These are phyloP conservation scores for Exobasidium cylindrosporum DNA, from an alignment of 1,284 basidiomycete species.

Conservation along the genomic window DNA sequence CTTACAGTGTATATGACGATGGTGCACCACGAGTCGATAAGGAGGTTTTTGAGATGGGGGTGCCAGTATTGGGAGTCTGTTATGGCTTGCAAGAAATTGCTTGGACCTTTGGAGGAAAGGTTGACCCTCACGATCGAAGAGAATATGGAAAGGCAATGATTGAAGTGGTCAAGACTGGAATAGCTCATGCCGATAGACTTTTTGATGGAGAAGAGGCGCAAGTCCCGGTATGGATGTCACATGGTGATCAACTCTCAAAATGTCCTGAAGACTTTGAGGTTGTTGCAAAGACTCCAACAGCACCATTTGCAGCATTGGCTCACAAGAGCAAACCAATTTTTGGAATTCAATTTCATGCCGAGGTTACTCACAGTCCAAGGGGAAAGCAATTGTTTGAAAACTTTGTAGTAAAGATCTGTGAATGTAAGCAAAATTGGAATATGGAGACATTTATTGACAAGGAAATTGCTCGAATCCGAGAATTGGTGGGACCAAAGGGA, in stretches of 20 bases:
- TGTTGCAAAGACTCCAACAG: constrained; percentile 80
- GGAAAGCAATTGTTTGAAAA: constrained; percentile 87
- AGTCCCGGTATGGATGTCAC: constrained; percentile 97
- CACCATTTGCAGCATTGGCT: constrained; percentile 89
- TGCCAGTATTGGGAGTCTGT: constrained; percentile 94
- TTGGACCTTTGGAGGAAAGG: constrained; percentile 80
- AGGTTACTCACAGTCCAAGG: constrained; percentile 89
- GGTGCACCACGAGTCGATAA: constrained; percentile 93
- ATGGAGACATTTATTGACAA: constrained; percentile 99
- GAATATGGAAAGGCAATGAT: constrained; percentile 93
- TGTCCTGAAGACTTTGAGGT: constrained; percentile 81
- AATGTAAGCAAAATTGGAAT: constrained; percentile 81
- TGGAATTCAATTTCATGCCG: constrained; percentile 98
- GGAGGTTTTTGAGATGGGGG: constrained; percentile 82
- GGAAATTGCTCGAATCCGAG: constrained; percentile 88
- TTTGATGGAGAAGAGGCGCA: constrained; percentile 80
- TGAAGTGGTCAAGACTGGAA: constrained; percentile 69
- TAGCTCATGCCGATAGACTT: constrained; percentile 65
- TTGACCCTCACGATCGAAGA: constrained; percentile 82
- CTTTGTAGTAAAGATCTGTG: constrained; percentile 80
- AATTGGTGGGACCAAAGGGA: constrained; percentile 90
- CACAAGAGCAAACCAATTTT: constrained; percentile 87
- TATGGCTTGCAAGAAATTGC: constrained; percentile 99
- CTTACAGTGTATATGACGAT: constrained; percentile 93
- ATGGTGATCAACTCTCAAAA: constrained; percentile 86